Evolutionary conservation across 2,329 filamentous ascomycete species (phyloP), one percentile per base, ranked within the genome.

Genomic region (Madurella mycetomatis): DNA sequence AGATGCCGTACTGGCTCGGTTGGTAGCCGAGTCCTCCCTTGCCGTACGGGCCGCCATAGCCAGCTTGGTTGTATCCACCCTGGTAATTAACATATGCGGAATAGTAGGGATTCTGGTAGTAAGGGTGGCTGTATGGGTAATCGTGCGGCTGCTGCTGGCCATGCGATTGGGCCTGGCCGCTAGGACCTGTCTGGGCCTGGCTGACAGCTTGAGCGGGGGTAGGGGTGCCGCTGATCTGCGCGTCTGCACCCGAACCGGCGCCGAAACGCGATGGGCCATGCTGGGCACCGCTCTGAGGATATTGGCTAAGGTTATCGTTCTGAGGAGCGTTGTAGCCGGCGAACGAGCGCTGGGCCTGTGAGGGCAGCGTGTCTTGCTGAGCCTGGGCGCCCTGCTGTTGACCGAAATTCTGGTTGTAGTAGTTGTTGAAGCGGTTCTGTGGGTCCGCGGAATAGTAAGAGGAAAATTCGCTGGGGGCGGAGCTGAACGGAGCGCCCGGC

Each of bases 221-320:
- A 65, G 87, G 92, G 70, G 94, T 87, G 43, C 91, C 92, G 69
- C 90, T 96, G 75, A 87, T 90, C 66, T 91, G 88, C 58, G 82
- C 81, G 52, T 95, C 90, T 59, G 83, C 77, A 56, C 79, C 73
- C 31, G 62, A 49, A 8, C 56, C 62, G 25, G 77, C 72, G 45
- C 75, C 76, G 60, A 74, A 76, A 31, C 79, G 78, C 43, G 85
- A 86, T 50, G 84, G 80, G 4, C 82, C 80, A 60, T 79, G 80
- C 69, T 73, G 85, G 65, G 86, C 86, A 62, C 86, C 87, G 69
- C 84, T 88, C 69, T 92, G 89, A 40, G 87, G 84, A 69, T 90
- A 91, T 65, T 80, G 85, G 75, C 78, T 83, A 66, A 80, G 75
- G 67, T 79, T 86, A 69, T 83, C 83, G 74, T 67, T 81, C 76